phyloP scores from a whole-genome alignment of 1,284 basidiomycete species.

The Leccinum fuscescens region DNA sequence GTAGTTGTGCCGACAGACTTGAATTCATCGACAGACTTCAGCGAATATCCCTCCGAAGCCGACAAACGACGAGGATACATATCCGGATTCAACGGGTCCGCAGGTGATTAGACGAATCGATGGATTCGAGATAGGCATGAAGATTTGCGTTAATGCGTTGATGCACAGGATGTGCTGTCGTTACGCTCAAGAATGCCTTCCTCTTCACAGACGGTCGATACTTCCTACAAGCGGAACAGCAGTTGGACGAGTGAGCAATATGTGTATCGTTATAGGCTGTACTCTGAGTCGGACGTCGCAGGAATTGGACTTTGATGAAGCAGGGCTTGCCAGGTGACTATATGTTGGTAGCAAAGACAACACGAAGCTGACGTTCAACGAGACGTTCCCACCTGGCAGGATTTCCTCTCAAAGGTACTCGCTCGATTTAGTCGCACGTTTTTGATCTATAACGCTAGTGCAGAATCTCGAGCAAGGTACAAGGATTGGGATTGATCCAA shows the following conservation, averaged over 20 bases:
- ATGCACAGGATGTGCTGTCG: conserved; percentile 69
- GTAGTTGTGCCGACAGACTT: not conserved
- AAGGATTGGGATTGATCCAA: conserved; percentile 81
- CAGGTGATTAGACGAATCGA: conserved; percentile 50
- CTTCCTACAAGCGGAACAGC: conserved; percentile 87
- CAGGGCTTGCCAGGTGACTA: conserved; percentile 71
- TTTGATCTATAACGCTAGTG: not conserved
- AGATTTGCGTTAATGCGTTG: conserved; percentile 3
- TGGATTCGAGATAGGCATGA: not conserved
- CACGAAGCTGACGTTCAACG: conserved; percentile 14
- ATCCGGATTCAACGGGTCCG: conserved; percentile 91
- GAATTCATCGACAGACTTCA: conserved; percentile 62
- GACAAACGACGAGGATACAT: conserved; percentile 87
- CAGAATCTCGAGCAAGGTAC: conserved; percentile 63
- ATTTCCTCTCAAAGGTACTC: conserved; percentile 72
- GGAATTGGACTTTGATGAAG: conserved; percentile 94
- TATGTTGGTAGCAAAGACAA: not conserved
- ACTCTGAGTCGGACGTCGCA: conserved; percentile 25
- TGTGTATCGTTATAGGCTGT: not conserved
- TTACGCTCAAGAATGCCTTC: conserved; percentile 71
- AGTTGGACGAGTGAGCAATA: conserved; percentile 71
- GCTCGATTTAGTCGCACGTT: not conserved
- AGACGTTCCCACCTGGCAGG: conserved; percentile 90
- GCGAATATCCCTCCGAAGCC: conserved; percentile 85
- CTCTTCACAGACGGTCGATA: conserved; percentile 95